Evolutionary conservation across 106 monocot genomes (phyloP), one percentile per base, ranked within the genome.

Genomic region (Allium cepa): DNA sequence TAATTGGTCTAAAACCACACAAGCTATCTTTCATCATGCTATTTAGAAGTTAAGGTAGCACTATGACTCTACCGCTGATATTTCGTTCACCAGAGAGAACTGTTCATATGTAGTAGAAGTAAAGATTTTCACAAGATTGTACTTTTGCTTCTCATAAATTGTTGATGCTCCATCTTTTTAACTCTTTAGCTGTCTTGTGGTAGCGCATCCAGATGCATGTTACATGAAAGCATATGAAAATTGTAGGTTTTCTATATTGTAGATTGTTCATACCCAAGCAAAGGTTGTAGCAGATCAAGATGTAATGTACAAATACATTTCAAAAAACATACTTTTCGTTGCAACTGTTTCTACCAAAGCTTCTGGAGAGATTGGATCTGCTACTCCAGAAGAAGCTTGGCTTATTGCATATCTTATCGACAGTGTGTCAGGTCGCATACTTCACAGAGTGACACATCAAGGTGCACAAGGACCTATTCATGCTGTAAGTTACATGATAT

Each of bases 251-350:
- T 67, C 46, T 73, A 17, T 75, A 26, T 69, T 77, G 6, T 73
- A 99, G 99, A 85, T 93, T 56, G 99, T 99, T 76, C 99, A 99
- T 69, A 93, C 99, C 26, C 99, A 99, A 85, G 99, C 99, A 46
- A 99, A 99, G 76, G 79, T 79, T 63, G 71, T 85, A 46, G 90
- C 81, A 36, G 90, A 99, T 79, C 77, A 99, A 50, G 93, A 93
- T 76, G 90, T 93, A 14, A 85, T 93, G 83, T 99, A 90, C 15
- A 99, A 99, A 70, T 93, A 93, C 51, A 79, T 93, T 81, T 99
- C 99, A 45, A 93, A 74, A 69, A 99, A 88, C 64, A 60, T 90
- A 17, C 57, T 99, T 62, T 99, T 93, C 80, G 81, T 90, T 45
- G 90, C 99, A 53, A 93, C 99, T 64, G 79, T 81, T 73, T 58